Base-by-base conservation (phyloP, 345 rosid genomes). In the Ceriops tagal region DNA sequence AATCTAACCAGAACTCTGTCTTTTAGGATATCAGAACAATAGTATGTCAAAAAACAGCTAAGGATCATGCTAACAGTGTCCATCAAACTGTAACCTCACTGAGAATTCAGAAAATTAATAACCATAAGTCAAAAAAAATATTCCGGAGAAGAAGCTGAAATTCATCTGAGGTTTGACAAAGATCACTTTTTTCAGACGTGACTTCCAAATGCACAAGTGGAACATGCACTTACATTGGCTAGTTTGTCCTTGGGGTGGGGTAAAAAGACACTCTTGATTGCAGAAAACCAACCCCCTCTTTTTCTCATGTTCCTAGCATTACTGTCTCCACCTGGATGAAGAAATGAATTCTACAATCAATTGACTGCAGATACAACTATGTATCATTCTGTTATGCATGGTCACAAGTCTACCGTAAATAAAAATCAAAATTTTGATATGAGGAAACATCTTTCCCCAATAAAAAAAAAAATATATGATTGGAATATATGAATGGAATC, bases 251-350 rank as follows among this genome's bases (percentile, higher is more conserved):
- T 88, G 69, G 96, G 80, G 73, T 83, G 81, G 58, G 88, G 78
- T 32, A 81, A 69, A 71, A 95, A 95, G 73, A 82, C 90, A 75
- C 85, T 87, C 80, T 95, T 95, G 78, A 95, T 88, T 65, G 97
- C 96, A 56, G 96, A 83, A 85, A 90, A 86, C 99, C 99, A 95
- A 65, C 89, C 84, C 66, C 96, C 93, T 82, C 82, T 87, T 91
- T 88, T 95, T 70, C 99, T 92, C 99, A 95, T 93, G 73, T 76
- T 76, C 73, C 79, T 22, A 83, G 84, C 93, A 92, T 88, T 83
- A 84, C 87, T 78, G 51, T 80, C 66, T 74, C 70, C 62, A 77
- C 83, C 83, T 79, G 76, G 31, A 69, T 53, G 43, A 57, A 30
- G 55, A 73, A 78, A 65, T 56, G 69, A 61, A 73, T 75, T 51